phyloP scores from a whole-genome alignment of 148 eudicot species.

The Polygonum maritimum region DNA sequence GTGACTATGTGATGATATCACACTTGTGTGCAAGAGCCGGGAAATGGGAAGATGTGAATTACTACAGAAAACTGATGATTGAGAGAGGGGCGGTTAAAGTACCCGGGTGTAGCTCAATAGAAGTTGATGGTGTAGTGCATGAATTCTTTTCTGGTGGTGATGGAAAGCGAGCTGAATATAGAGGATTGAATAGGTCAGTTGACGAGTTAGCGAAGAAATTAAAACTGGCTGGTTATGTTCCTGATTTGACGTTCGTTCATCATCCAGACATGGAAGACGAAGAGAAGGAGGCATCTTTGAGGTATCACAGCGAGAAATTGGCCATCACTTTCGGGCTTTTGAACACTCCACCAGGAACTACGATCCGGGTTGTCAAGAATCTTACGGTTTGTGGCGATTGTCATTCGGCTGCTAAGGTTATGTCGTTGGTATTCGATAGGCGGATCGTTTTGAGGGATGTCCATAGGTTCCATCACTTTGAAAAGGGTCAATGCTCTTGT shows the following conservation, averaged over 20 bases:
- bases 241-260: conserved; percentile 21
- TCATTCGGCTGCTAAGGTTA: conserved; percentile 25
- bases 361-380: conserved; percentile 30
- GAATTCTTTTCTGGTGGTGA: conserved; percentile 35
- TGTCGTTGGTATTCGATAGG: conserved; percentile 18
- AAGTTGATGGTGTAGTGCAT: conserved; percentile 22
- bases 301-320: conserved; percentile 33
- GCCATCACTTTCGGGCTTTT: conserved; percentile 28
- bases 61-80: conserved; percentile 20
- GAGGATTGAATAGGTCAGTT: conserved; percentile 21
- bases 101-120: conserved; percentile 31
- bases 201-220: conserved; percentile 23
- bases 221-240: conserved; percentile 25
- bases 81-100: conserved; percentile 15
- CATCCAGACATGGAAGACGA: conserved; percentile 21
- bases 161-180: conserved; percentile 20
- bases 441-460: conserved; percentile 27
- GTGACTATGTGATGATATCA: conserved; percentile 30
- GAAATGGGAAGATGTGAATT: conserved; percentile 24
- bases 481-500: conserved; percentile 27
- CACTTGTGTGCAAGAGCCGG: conserved; percentile 32
- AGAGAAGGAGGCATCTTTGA: conserved; percentile 24
- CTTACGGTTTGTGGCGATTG: conserved; percentile 28
- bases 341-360: conserved; percentile 23
- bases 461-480: conserved; percentile 30